Evolutionary conservation across 768 basidiomycete species (phyloP).

Genomic region (Postia placenta): DNA sequence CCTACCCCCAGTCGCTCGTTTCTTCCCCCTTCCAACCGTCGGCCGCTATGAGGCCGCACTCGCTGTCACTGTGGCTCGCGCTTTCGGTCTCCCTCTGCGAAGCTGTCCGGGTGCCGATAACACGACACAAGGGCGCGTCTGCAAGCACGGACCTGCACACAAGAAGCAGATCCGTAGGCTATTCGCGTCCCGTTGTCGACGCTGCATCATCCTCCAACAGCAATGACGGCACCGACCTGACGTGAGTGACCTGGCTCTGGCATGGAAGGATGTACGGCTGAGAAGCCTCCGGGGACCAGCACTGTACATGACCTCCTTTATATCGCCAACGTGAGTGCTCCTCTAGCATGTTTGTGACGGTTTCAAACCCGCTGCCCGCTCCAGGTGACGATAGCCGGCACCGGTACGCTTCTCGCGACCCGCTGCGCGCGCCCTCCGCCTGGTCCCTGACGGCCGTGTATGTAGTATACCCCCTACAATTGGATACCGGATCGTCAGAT

Average conservation of each 20-base stretch:
- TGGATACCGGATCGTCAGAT: slow-evolving; percentile 85
- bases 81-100: slow-evolving; percentile 30
- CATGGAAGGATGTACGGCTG: too few species aligned
- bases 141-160: slow-evolving; percentile 20
- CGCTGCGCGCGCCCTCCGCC: not conserved
- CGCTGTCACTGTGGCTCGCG: slow-evolving; percentile 32
- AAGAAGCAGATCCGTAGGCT: slow-evolving; percentile 28
- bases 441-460: slow-evolving; percentile 5
- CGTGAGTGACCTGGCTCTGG: slow-evolving; percentile 2
- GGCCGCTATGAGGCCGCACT: slow-evolving; percentile 34
- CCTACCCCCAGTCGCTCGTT: slow-evolving; percentile 2
- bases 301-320: slow-evolving; percentile 76
- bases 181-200: slow-evolving; percentile 21
- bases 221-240: slow-evolving; percentile 31
- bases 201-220: slow-evolving; percentile 23
- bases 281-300: slow-evolving; percentile 29
- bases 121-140: slow-evolving; percentile 24
- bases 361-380: not conserved
- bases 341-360: too few species aligned
- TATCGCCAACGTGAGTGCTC: slow-evolving; percentile 60
- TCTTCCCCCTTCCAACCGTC: not conserved
- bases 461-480: slow-evolving; percentile 64
- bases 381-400: slow-evolving; percentile 63
- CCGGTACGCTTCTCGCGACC: slow-evolving; percentile 33
- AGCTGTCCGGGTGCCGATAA: slow-evolving; percentile 43